Conservation (phyloP, 805 yeast species). For the Candida parachauliodes region DNA sequence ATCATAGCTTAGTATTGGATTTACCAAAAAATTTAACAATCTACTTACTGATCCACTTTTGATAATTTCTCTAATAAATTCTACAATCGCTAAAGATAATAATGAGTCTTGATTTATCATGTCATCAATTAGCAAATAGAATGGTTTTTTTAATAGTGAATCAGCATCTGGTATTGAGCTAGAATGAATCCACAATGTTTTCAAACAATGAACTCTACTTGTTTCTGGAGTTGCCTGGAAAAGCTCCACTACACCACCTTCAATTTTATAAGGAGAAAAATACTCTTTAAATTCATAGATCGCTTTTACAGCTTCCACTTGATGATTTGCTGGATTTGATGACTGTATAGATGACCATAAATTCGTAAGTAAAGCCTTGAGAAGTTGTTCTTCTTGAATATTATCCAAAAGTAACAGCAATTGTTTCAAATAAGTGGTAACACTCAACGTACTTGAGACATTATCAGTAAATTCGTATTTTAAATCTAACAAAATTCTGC, state of each 20-base stretch:
- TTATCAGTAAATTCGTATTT: neutral
- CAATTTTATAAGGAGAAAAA: constrained; percentile 53
- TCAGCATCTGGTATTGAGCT: constrained; percentile 46
- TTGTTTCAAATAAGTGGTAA: constrained; percentile 37
- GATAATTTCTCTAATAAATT: constrained; percentile 11
- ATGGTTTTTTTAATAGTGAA: constrained; percentile 54
- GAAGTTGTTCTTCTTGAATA: constrained; percentile 31
- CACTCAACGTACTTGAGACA: constrained; percentile 36
- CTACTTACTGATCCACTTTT: constrained; percentile 56
- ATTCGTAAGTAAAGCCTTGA: constrained; percentile 39
- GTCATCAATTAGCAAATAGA: constrained; percentile 67
- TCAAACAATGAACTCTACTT: constrained; percentile 51
- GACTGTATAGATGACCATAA: constrained; percentile 56
- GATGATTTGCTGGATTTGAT: constrained; percentile 48
- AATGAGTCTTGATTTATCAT: constrained; percentile 12
- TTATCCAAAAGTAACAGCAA: constrained; percentile 26
- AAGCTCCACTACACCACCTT: constrained; percentile 65
- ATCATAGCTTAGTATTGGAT: constrained; percentile 46
- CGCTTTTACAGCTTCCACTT: constrained; percentile 66
- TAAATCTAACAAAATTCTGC: neutral
- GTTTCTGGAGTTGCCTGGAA: constrained; percentile 36
- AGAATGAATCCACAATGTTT: constrained; percentile 74
- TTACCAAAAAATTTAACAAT: constrained; percentile 55
- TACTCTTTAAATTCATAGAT: constrained; percentile 60
- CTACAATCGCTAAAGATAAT: constrained; percentile 10